Evolutionary conservation across 1,284 basidiomycete genomes (phyloP), one percentile per base, ranked within the genome.

Genomic region (Moesziomyces globuligerus): DNA sequence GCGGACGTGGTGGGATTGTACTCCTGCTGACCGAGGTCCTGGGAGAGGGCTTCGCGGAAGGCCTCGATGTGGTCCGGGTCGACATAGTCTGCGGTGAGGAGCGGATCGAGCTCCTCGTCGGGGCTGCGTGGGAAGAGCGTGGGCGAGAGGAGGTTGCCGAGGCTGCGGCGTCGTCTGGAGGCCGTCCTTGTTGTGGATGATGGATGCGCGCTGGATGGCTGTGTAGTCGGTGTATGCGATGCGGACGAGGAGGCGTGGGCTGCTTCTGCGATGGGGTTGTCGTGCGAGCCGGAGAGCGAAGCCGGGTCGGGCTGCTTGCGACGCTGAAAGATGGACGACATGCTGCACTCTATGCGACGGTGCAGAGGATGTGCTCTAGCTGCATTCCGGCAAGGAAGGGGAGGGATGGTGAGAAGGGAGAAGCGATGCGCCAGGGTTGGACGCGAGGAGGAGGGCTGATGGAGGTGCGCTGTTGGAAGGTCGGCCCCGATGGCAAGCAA

Each of bases 11-110:
- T 39, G 13, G 60, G 65, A 24, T 65, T 49, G 47, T 72, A 60
- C 44, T 79, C 76, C 43, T 76, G 72, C 43, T 79, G 66, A 25
- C 77, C 75, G 1, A 73, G 66, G 24, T 79, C 77, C 9, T 72
- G 51, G 1, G 58, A 51, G 10, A 79, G 59, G 1, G 77, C 77
- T 21, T 78, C 74, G 3, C 62, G 70, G 32, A 79, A 79, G 1
- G 77, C 74, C 9, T 68, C 70, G 8, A 79, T 57, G 44, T 76
- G 74, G 5, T 68, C 55, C 1, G 68, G 65, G 8, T 67, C 64
- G 26, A 59, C 55, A 45, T 72, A 79, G 13, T 69, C 55, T 38
- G 52, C 56, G n/a, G 66, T 74, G 37, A 79, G 58, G 9, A 79
- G 66, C 17, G 75, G 75, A 44, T 76, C 51, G 18, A 75, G 71